Conservation (phyloP, 148 eudicot genomes). For the Vaccinium myrtillus region DNA sequence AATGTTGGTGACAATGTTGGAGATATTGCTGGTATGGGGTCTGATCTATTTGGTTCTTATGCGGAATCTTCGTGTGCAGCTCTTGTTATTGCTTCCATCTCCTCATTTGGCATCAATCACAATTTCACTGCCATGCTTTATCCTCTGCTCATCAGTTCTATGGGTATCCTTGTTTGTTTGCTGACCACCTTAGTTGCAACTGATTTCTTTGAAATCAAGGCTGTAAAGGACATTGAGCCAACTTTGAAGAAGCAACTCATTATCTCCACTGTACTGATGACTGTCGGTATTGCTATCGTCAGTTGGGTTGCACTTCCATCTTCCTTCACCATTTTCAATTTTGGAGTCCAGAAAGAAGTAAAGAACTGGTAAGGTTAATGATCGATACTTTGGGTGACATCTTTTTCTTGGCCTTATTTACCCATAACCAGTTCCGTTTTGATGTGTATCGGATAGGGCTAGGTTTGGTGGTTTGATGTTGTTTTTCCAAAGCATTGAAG, state of each 20-base stretch:
- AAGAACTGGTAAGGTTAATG: conserved; percentile 60
- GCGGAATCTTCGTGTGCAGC: conserved; percentile 98
- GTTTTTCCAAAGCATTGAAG: neutral
- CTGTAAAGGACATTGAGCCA: conserved; percentile 85
- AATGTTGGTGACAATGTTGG: conserved; percentile 98
- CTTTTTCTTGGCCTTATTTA: neutral
- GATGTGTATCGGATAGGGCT: neutral
- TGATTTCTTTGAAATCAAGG: conserved; percentile 84
- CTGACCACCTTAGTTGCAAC: conserved; percentile 88
- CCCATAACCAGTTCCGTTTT: neutral
- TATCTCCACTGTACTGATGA: conserved; percentile 83
- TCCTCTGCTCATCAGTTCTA: conserved; percentile 72
- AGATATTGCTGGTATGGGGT: conserved; percentile 97
- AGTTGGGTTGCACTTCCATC: conserved; percentile 75
- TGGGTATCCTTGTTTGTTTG: conserved; percentile 81
- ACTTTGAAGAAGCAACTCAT: conserved; percentile 76
- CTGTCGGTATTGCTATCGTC: conserved; percentile 63
- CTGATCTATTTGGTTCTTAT: conserved; percentile 94
- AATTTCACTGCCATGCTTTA: conserved; percentile 75
- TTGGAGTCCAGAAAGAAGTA: conserved; percentile 79
- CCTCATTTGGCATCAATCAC: conserved; percentile 80
- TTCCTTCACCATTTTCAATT: conserved; percentile 77
- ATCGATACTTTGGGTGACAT: neutral
- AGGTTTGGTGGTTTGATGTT: neutral
- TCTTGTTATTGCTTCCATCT: conserved; percentile 88